Evolutionary conservation across 2,329 filamentous ascomycete species (phyloP).

Genomic region (Cladosporium sp.): DNA sequence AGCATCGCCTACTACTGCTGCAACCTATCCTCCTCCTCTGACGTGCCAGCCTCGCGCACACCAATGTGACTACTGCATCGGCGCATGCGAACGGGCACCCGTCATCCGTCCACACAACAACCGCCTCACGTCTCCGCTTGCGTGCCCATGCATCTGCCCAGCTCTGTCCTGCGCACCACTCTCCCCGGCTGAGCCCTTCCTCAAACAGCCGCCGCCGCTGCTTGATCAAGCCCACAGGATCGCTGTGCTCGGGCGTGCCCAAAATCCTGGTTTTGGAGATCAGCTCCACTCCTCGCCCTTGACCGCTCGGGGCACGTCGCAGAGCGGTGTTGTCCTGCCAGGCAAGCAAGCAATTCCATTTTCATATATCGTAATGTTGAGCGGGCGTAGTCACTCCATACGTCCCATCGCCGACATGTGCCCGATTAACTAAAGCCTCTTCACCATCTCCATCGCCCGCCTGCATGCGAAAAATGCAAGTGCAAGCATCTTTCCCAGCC

Average conservation of each 20-base stretch:
- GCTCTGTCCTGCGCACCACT: not conserved
- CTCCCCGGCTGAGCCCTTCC: not conserved
- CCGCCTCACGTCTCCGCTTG: conserved; percentile 8
- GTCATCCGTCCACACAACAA: conserved; percentile 14
- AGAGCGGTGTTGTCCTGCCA: not conserved
- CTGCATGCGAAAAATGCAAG: not conserved
- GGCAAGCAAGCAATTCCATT: not conserved
- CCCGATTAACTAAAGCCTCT: not conserved
- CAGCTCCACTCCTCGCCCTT: not conserved
- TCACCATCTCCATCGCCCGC: not conserved
- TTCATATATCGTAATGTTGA: not conserved
- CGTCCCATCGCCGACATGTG: conserved; percentile 1
- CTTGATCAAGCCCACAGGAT: conserved; percentile 13
- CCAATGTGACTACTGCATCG: conserved; percentile 1
- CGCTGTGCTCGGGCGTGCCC: conserved; percentile 11
- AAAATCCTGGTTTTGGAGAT: conserved; percentile 6
- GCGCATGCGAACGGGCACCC: conserved; percentile 11
- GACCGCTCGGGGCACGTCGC: not conserved
- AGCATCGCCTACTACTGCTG: not conserved
- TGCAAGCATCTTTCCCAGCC: conserved; percentile 3
- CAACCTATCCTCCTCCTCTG: not conserved
- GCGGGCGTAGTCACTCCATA: not conserved
- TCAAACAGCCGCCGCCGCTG: conserved; percentile 3
- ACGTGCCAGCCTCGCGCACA: not conserved
- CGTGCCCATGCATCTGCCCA: conserved; percentile 12